Evolutionary conservation across 2,329 filamentous ascomycete species (phyloP), one percentile per base, ranked within the genome.

Genomic region (Colletotrichum euphorbiae): DNA sequence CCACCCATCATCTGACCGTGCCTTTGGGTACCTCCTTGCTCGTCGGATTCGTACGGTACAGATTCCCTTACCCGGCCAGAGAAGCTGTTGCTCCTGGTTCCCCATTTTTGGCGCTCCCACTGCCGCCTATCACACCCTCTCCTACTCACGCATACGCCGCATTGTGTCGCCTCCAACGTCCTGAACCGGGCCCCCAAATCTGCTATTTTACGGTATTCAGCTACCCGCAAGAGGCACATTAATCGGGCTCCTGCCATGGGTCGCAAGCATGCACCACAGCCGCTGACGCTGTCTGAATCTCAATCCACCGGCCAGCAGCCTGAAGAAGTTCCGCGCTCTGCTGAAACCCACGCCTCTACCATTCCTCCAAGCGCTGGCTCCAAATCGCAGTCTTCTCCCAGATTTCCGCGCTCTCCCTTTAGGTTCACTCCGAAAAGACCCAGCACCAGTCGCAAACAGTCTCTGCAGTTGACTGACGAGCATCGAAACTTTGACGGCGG

Each of bases 201-300:
- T 57, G 51, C 33, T 58, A 52, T 57, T 63, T 28, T 52, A 57
- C 51, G n/a, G n/a, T n/a, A n/a, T n/a, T 42, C 51, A 52, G 51
- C 60, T 36, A 28, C 43, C 64, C 33, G 43, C 40, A 42, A 48
- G 67, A 60, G 57, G 67, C 48, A 67, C 43, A 51, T 67, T 51
- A 62, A 65, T 65, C 45, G n/a, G n/a, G n/a, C n/a, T 66, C 66
- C 66, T 60, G 50, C 48, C 54, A 88, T 88, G 86, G 85, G 82
- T 80, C 86, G 86, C 77, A 89, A 87, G 79, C 79, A 83, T 75
- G 84, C 82, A 78, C 86, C 85, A 72, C 83, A 87, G 81, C 85
- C 86, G 79, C 82, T 88, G 79, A 79, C 82, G 76, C 81, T 88
- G 78, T 80, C 81, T 74, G 81, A 81, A 64, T 70, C 74, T 71